phyloP scores from a whole-genome alignment of 345 rosid genomes.

The Theobroma cacao region DNA sequence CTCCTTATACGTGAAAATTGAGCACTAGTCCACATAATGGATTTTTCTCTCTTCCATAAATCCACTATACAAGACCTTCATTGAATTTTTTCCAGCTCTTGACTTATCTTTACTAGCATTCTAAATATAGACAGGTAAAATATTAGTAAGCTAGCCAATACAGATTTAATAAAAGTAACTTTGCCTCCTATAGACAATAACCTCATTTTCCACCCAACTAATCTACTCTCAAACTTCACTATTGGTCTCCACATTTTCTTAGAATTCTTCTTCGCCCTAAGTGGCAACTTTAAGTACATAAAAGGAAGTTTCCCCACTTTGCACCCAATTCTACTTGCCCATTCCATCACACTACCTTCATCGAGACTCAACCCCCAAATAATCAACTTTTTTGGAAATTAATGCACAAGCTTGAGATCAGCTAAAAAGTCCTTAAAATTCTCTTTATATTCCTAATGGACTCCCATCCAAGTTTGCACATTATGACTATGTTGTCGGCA shows the following conservation, averaged over 20 bases:
- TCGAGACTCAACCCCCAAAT: background rate
- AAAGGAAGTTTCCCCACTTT: background rate
- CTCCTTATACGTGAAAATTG: too few relatives aligned
- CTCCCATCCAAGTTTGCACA: background rate
- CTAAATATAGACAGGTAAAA: too few relatives aligned
- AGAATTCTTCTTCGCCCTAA: background rate
- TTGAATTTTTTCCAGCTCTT: too few relatives aligned
- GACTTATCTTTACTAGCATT: too few relatives aligned
- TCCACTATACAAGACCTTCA: too few relatives aligned
- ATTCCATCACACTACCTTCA: background rate
- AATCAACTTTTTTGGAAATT: background rate
- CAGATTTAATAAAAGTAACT: too few relatives aligned
- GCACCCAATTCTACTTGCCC: background rate
- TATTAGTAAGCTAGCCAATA: too few relatives aligned
- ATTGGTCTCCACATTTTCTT: background rate
- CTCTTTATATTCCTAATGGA: background rate
- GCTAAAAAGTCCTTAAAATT: background rate
- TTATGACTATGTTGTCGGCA: background rate
- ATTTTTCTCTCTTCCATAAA: too few relatives aligned
- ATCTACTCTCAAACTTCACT: background rate
- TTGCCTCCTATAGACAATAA: too few relatives aligned
- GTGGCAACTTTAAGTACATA: background rate
- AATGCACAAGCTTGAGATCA: background rate
- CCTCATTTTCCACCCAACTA: background rate
- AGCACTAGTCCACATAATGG: too few relatives aligned